These are phyloP conservation scores for Diacronema lutheri DNA, from an alignment of 78 protist species.

Conservation along the genomic window DNA sequence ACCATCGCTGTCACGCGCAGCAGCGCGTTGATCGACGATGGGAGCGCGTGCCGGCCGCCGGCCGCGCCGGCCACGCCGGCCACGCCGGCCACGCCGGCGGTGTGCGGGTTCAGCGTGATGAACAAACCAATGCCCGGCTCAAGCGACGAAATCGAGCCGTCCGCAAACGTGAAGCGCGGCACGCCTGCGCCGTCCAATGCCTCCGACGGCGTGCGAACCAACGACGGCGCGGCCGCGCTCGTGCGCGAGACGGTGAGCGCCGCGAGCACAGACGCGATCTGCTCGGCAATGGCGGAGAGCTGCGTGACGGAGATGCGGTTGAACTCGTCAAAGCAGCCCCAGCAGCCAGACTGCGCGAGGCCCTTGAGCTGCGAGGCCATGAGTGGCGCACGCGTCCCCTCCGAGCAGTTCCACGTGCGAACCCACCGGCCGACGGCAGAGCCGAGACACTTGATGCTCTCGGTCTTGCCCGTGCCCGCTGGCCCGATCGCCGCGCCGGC, in stretches of 20 bases:
- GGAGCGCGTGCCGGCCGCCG: conserved; percentile 93
- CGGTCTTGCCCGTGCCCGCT: conserved; percentile 97
- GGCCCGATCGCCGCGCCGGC: conserved; percentile 92
- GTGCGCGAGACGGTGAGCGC: conserved; percentile 56
- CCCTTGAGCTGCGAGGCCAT: conserved; percentile 82
- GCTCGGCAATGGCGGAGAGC: conserved; percentile 87
- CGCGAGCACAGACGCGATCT: conserved; percentile 60
- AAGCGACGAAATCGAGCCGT: conserved; percentile 44
- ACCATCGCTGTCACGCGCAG: conserved; percentile 87
- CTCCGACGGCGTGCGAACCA: too few relatives aligned
- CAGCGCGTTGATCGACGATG: conserved; percentile 83
- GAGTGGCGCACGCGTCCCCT: conserved; percentile 62
- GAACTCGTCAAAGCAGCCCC: too few relatives aligned
- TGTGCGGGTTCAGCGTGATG: conserved; percentile 92
- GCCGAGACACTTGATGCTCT: conserved; percentile 85
- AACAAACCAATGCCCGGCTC: conserved; percentile 60
- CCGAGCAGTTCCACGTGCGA: conserved; percentile 82
- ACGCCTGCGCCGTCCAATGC: too few relatives aligned
- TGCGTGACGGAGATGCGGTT: conserved; percentile 79
- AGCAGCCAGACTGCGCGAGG: conserved; percentile 72
- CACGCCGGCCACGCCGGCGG: too few relatives aligned
- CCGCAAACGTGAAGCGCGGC: conserved; percentile 72
- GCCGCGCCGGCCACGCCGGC: too few relatives aligned
- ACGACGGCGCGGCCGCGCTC: too few relatives aligned
- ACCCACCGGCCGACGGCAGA: conserved; percentile 70